Conservation (phyloP, 2,329 filamentous ascomycete genomes). For the Aspergillus aculeatinus region DNA sequence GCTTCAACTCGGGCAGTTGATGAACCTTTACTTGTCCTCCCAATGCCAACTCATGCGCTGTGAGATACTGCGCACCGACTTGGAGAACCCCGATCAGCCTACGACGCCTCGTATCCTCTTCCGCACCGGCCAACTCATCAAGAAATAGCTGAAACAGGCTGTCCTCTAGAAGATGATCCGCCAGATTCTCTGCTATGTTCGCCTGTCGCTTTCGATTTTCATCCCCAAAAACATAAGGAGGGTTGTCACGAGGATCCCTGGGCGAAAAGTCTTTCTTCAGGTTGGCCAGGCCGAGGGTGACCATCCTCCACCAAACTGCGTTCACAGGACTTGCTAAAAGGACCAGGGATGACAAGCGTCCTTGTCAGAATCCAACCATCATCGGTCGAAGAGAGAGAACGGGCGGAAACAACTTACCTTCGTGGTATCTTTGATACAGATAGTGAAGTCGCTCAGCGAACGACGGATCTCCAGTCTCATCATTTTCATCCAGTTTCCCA, state of each 20-base stretch:
- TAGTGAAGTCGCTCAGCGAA: background rate
- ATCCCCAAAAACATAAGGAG: background rate
- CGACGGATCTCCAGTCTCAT: background rate
- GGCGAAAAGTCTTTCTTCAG: background rate
- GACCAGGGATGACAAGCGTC: background rate
- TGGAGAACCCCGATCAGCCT: too few species aligned
- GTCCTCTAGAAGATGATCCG: background rate
- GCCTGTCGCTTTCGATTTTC: background rate
- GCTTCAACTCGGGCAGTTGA: too few species aligned
- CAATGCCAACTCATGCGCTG: too few species aligned
- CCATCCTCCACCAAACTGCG: background rate
- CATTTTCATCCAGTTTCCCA: background rate
- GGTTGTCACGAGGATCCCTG: background rate
- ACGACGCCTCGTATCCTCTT: background rate
- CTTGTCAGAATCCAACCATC: background rate
- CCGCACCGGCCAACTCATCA: background rate
- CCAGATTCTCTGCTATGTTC: background rate
- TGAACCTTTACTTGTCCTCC: too few species aligned
- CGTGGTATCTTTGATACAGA: background rate
- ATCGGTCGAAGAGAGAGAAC: too few species aligned
- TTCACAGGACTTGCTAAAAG: background rate
- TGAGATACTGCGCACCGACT: too few species aligned
- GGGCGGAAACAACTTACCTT: background rate
- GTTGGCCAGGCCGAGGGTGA: background rate
- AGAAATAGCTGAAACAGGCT: background rate